Evolutionary conservation across 345 rosid genomes (phyloP).

Genomic region (Stellera chamaejasme): DNA sequence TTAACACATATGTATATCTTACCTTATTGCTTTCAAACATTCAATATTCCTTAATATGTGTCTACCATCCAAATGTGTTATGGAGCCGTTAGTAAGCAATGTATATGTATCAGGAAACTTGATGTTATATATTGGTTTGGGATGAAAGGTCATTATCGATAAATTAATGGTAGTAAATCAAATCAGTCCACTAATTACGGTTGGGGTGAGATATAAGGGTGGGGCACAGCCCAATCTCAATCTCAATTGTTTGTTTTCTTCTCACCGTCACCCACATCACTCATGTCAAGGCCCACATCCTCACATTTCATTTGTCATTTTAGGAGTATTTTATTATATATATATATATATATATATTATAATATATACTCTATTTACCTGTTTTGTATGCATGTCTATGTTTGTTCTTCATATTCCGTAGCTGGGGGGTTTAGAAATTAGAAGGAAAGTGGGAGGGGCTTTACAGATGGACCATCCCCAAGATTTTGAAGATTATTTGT

Average conservation of each 20-base stretch:
- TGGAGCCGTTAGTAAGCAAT: background rate
- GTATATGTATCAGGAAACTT: background rate
- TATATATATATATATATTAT: no score
- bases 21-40: background rate
- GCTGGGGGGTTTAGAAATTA: no score
- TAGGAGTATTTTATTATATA: conserved; percentile 6
- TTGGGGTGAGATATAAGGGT: conserved; percentile 17
- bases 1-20: no score
- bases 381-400: no score
- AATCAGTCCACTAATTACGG: conserved; percentile 24
- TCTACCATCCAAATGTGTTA: background rate
- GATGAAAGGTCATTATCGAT: conserved; percentile 18
- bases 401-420: no score
- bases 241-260: conserved; percentile 14
- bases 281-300: conserved; percentile 5
- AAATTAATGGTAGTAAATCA: conserved; percentile 6
- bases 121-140: background rate
- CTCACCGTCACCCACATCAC: conserved; percentile 4
- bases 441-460: no score
- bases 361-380: no score
- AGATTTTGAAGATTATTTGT: conserved; percentile 9
- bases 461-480: conserved; percentile 7
- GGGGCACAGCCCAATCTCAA: background rate
- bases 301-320: conserved; percentile 14
- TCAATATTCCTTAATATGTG: background rate